Evolutionary conservation across 2,329 filamentous ascomycete species (phyloP).

Genomic region (Aschersonia sp.): DNA sequence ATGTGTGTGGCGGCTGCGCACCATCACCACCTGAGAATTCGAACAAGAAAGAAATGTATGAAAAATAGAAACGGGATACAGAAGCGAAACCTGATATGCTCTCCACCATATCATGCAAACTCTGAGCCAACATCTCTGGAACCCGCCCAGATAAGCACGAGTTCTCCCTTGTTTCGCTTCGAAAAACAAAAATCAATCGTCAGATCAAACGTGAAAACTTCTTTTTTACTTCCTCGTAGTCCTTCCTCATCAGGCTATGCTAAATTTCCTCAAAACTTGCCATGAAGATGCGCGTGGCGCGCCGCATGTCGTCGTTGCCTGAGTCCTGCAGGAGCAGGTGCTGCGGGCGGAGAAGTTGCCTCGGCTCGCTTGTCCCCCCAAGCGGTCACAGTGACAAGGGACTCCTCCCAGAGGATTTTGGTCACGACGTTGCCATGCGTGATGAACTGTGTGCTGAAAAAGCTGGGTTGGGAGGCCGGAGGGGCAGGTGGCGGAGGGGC

Average conservation of each 20-base stretch:
- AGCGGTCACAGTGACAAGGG: conserved; percentile 37
- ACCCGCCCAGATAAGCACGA: conserved; percentile 19
- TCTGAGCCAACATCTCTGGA: conserved; percentile 15
- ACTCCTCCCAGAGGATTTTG: conserved; percentile 43
- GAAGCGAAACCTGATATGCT: conserved; percentile 16
- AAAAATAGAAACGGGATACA: background rate
- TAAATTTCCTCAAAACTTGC: conserved; percentile 11
- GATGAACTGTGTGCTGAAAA: conserved; percentile 35
- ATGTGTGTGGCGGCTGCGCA: conserved; percentile 15
- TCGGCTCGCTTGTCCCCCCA: conserved; percentile 25
- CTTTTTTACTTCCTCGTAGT: conserved; percentile 1
- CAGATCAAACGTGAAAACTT: conserved; percentile 2
- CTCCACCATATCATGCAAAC: conserved; percentile 16
- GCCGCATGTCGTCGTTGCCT: conserved; percentile 13
- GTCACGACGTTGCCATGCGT: conserved; percentile 35
- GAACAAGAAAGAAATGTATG: background rate
- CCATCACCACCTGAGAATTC: conserved; percentile 9
- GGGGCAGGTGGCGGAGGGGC: background rate
- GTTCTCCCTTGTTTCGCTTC: background rate
- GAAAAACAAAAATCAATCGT: background rate
- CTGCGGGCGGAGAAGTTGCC: conserved; percentile 8
- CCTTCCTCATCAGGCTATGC: conserved; percentile 2
- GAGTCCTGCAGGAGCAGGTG: conserved; percentile 7
- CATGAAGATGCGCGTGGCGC: conserved; percentile 25
- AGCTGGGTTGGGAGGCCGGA: conserved; percentile 16